These are phyloP conservation scores for Ophiostoma ips DNA, from an alignment of 2,329 filamentous ascomycete genomes.

Conservation along the genomic window DNA sequence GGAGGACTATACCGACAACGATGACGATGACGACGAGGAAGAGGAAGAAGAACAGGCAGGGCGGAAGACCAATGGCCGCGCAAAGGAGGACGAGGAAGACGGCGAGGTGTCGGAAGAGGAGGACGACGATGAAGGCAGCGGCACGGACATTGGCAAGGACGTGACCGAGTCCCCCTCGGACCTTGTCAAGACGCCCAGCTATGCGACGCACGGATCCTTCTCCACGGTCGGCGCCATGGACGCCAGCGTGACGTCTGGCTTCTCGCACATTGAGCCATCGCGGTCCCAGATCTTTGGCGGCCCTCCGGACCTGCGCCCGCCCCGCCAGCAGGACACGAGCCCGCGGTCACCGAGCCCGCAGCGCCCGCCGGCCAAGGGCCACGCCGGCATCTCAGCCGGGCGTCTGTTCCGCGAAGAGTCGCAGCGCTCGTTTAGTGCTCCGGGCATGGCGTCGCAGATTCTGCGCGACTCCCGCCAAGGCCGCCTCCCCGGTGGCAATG, in stretches of 20 bases:
- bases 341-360: constrained; percentile 63
- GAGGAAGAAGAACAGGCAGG: constrained; percentile 29
- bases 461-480: constrained; percentile 25
- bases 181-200: constrained; percentile 32
- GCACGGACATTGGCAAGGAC: constrained; percentile 51
- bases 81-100: constrained; percentile 30
- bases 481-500: constrained; percentile 5
- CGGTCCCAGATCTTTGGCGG: constrained; percentile 40
- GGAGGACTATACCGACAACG: constrained; percentile 16
- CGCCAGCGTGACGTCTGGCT: constrained; percentile 32
- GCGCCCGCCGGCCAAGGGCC: constrained; percentile 17
- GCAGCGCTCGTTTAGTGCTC: constrained; percentile 45
- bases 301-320: constrained; percentile 40
- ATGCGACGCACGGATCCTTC: constrained; percentile 47
- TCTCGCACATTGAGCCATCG: constrained; percentile 31
- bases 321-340: constrained; percentile 35
- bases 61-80: constrained; percentile 20
- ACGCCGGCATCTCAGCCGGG: constrained; percentile 11
- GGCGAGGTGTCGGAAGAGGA: constrained; percentile 35
- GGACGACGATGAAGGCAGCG: constrained; percentile 43
- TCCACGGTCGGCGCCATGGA: constrained; percentile 25
- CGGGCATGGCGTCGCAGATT: constrained; percentile 42
- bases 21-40: constrained; percentile 15
- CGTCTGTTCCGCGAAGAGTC: constrained; percentile 38
- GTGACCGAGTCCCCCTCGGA: constrained; percentile 35